These are phyloP conservation scores for Gaertneriomyces semiglobifer DNA, from an alignment of 192 early-diverging fungal genomes.

Conservation along the genomic window DNA sequence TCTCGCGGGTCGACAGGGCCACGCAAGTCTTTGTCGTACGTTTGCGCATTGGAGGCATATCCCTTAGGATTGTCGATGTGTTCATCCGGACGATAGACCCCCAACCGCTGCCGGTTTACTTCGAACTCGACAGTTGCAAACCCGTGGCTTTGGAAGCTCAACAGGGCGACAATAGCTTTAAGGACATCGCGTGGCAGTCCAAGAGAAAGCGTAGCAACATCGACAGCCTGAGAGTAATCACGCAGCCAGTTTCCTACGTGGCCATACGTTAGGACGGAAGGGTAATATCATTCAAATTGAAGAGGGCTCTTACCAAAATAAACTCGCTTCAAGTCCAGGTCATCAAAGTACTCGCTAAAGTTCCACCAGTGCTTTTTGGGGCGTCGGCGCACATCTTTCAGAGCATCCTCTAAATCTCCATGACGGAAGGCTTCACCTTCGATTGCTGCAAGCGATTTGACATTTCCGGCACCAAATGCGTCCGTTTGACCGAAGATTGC, in stretches of 20 bases:
- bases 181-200: constrained; percentile 15
- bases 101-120: constrained; percentile 28
- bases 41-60: constrained; percentile 27
- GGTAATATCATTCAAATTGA: not conserved
- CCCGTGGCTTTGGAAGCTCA: constrained; percentile 18
- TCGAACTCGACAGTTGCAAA: constrained; percentile 30
- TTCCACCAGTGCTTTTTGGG: constrained; percentile 14
- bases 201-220: constrained; percentile 30
- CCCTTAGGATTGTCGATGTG: constrained; percentile 38
- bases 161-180: constrained; percentile 22
- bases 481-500: not conserved
- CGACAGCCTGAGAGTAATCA: constrained; percentile 32
- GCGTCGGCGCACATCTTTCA: constrained; percentile 5
- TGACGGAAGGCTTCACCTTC: constrained; percentile 32
- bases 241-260: constrained; percentile 28
- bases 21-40: constrained; percentile 19
- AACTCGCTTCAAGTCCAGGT: constrained; percentile 23
- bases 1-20: constrained; percentile 31
- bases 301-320: constrained; percentile 14
- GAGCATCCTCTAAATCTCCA: constrained; percentile 31
- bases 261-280: not conserved
- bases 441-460: constrained; percentile 17
- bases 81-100: constrained; percentile 29
- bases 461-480: constrained; percentile 33
- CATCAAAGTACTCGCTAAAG: constrained; percentile 22